Percentiles rank a stretch among this genome's conserved stretches.
Evolutionary conservation across 2,329 filamentous ascomycete genomes (phyloP).

Genomic region (Hypoxylon sp.): DNA sequence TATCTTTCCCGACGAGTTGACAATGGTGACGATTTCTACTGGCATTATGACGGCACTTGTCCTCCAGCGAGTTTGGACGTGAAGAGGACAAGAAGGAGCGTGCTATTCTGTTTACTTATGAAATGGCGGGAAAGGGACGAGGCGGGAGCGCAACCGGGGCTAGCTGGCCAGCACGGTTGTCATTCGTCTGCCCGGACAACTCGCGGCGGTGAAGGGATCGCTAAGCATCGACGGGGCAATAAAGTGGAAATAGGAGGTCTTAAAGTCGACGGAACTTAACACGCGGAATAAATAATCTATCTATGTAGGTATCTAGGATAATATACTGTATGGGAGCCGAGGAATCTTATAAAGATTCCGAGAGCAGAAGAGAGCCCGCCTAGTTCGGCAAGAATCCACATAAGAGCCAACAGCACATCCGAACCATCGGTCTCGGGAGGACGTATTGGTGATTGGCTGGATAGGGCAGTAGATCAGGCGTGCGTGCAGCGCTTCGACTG

Average conservation of each 20-base stretch:
- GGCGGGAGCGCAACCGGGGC: slow-evolving; percentile 33
- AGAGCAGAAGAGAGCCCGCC: slow-evolving; percentile 7
- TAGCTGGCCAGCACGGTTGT: slow-evolving; percentile 38
- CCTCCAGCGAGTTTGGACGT: slow-evolving; percentile 19
- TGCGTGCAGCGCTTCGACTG: slow-evolving; percentile 43
- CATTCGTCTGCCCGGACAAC: slow-evolving; percentile 32
- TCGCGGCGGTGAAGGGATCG: slow-evolving; percentile 44
- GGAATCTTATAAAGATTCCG: slow-evolving; percentile 19
- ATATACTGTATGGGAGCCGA: slow-evolving; percentile 28
- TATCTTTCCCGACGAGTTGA: slow-evolving; percentile 52
- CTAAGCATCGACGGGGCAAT: slow-evolving; percentile 40
- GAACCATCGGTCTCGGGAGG: slow-evolving; percentile 30
- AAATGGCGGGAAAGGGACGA: slow-evolving; percentile 36
- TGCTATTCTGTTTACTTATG: slow-evolving; percentile 33
- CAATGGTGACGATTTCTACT: slow-evolving; percentile 51
- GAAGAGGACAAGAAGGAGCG: slow-evolving; percentile 21
- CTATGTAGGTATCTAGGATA: too few species aligned
- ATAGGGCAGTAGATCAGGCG: slow-evolving; percentile 41
- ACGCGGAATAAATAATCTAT: slow-evolving; percentile 25
- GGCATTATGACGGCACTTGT: slow-evolving; percentile 43
- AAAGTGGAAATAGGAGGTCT: slow-evolving; percentile 40
- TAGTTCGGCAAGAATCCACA: slow-evolving; percentile 27
- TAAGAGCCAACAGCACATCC: slow-evolving; percentile 39
- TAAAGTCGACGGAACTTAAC: slow-evolving; percentile 26
- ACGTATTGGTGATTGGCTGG: slow-evolving; percentile 36